These are phyloP conservation scores for Mycena sp. DNA, from an alignment of 1,284 basidiomycete species.

Conservation along the genomic window DNA sequence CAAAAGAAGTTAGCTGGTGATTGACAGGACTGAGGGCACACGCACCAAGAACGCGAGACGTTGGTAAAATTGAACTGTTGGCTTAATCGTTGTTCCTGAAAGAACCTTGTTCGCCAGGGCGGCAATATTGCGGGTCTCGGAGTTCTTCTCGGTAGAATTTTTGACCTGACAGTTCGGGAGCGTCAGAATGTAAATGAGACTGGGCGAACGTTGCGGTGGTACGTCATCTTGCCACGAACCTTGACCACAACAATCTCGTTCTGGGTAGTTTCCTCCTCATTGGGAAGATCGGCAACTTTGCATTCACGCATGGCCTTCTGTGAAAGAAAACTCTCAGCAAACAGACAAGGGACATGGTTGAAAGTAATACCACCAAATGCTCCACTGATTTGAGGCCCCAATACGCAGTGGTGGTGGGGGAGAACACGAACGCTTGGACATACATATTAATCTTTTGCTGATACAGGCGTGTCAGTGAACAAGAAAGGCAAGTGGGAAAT, in stretches of 20 bases:
- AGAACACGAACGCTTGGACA: too few species aligned
- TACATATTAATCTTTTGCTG: too few species aligned
- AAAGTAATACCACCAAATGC: too few species aligned
- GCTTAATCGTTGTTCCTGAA: neutral
- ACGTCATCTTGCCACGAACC: neutral
- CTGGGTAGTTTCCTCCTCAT: neutral
- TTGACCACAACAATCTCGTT: neutral
- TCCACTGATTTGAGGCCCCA: too few species aligned
- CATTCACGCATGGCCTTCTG: slow-evolving; percentile 1
- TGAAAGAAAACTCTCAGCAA: too few species aligned
- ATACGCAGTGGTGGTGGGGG: too few species aligned
- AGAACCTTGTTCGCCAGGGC: neutral
- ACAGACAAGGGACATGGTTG: too few species aligned
- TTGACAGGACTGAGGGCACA: too few species aligned
- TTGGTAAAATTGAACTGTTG: neutral
- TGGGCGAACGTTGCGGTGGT: neutral
- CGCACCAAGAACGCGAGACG: neutral
- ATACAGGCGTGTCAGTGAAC: too few species aligned
- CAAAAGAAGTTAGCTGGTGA: too few species aligned
- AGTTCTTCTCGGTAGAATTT: neutral
- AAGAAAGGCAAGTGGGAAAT: too few species aligned
- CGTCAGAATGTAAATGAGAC: too few species aligned
- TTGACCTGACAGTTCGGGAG: neutral
- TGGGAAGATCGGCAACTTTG: neutral
- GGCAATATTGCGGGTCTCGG: neutral